These are phyloP conservation scores for Yamadazyma diddensiae DNA, from an alignment of 1,139 yeast genomes.

Conservation along the genomic window DNA sequence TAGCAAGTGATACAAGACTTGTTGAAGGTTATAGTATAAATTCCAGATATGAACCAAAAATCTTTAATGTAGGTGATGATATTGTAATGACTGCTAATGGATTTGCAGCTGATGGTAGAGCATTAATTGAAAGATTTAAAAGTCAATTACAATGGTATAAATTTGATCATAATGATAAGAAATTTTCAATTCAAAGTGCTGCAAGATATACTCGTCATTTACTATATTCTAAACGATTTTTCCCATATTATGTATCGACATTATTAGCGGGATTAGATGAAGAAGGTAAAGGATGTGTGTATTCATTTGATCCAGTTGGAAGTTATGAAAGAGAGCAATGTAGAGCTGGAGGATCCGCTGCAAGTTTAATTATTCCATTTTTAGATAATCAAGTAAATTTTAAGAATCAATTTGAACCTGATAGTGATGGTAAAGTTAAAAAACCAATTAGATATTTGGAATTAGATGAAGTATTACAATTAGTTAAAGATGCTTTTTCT, in stretches of 20 bases:
- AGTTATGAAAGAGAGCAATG: slow-evolving; percentile 97
- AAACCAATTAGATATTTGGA: slow-evolving; percentile 60
- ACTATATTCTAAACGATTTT: slow-evolving; percentile 88
- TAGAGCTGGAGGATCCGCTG: slow-evolving; percentile 98
- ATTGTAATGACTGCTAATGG: slow-evolving; percentile 91
- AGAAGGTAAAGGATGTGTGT: slow-evolving; percentile 91
- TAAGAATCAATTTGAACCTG: slow-evolving; percentile 87
- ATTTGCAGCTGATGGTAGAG: slow-evolving; percentile 91
- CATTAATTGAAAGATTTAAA: slow-evolving; percentile 72
- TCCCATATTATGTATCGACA: slow-evolving; percentile 96
- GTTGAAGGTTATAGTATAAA: slow-evolving; percentile 92
- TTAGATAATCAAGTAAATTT: slow-evolving; percentile 95
- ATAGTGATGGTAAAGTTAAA: slow-evolving; percentile 63
- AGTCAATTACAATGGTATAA: slow-evolving; percentile 91
- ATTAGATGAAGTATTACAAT: slow-evolving; percentile 79
- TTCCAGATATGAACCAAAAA: slow-evolving; percentile 89
- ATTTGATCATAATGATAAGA: slow-evolving; percentile 75
- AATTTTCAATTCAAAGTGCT: slow-evolving; percentile 65
- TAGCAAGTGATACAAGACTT: slow-evolving; percentile 98
- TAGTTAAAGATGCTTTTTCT: slow-evolving; percentile 90
- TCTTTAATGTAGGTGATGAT: slow-evolving; percentile 86
- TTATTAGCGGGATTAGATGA: slow-evolving; percentile 93
- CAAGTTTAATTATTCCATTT: slow-evolving; percentile 93
- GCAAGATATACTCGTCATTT: slow-evolving; percentile 92
- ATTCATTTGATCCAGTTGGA: slow-evolving; percentile 97